Percentiles rank a stretch among this genome's conserved stretches.
These are phyloP conservation scores for Borovskyia barvae DNA, from an alignment of 208 protist species.

Conservation along the genomic window DNA sequence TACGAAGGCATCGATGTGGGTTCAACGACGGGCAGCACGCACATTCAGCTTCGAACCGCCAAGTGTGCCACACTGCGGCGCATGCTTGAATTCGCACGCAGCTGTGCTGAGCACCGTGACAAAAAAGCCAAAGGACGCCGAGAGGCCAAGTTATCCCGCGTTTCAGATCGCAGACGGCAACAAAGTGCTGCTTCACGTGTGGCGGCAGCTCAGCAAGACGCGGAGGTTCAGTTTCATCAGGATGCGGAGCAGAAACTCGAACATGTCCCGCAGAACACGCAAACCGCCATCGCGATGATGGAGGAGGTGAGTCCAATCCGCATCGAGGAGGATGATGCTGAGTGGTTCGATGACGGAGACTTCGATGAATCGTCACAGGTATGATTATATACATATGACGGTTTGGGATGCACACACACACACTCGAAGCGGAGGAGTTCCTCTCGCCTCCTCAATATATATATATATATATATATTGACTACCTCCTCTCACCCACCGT, in stretches of 20 bases:
- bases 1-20: constrained; percentile 50
- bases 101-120: constrained; percentile 20
- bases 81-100: constrained; percentile 39
- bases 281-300: constrained; percentile 37
- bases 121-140: constrained; percentile 7
- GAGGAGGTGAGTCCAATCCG: constrained; percentile 64
- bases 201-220: constrained; percentile 25
- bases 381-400: too few species aligned
- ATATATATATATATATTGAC: too few species aligned
- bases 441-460: too few species aligned
- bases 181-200: not conserved
- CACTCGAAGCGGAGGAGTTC: too few species aligned
- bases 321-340: constrained; percentile 48
- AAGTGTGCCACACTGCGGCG: constrained; percentile 66
- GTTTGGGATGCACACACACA: too few species aligned
- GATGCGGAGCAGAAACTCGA: constrained; percentile 45
- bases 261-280: constrained; percentile 79
- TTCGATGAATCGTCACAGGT: constrained; percentile 9
- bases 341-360: constrained; percentile 29
- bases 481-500: too few species aligned
- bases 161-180: constrained; percentile 15
- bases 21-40: constrained; percentile 14
- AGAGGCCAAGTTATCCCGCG: constrained; percentile 22
- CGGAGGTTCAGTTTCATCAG: constrained; percentile 46
- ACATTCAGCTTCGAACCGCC: constrained; percentile 42